These are phyloP conservation scores for Yamadazyma epiphylla DNA, from an alignment of 1,139 yeast species.

Conservation along the genomic window DNA sequence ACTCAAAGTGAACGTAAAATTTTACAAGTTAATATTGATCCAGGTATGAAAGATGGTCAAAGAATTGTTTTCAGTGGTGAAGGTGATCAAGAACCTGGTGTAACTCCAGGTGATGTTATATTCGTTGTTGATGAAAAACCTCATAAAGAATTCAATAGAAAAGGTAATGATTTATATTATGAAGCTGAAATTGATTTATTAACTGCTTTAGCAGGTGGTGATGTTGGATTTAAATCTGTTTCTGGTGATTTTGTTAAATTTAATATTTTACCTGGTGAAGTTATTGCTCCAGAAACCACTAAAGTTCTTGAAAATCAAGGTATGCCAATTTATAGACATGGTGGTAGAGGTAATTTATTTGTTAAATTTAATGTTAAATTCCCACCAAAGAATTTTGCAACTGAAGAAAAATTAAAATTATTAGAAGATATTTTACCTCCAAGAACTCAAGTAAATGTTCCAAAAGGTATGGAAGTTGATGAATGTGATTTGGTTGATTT, in stretches of 20 bases:
- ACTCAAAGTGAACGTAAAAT: conserved; percentile 85
- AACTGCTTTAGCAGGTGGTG: conserved; percentile 97
- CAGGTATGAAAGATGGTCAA: conserved; percentile 97
- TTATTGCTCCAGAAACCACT: conserved; percentile 76
- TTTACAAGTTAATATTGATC: conserved; percentile 89
- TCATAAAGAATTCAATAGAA: conserved; percentile 77
- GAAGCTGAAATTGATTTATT: conserved; percentile 86
- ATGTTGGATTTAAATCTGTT: conserved; percentile 77
- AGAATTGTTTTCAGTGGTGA: conserved; percentile 88
- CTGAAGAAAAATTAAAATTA: conserved; percentile 62
- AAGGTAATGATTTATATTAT: conserved; percentile 83
- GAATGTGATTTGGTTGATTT: conserved; percentile 73
- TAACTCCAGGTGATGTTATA: conserved; percentile 94
- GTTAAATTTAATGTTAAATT: conserved; percentile 68
- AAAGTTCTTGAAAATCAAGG: conserved; percentile 91
- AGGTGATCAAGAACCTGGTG: conserved; percentile 96
- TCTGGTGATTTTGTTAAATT: conserved; percentile 88
- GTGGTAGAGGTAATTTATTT: conserved; percentile 72
- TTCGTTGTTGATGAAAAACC: conserved; percentile 88
- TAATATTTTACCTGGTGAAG: conserved; percentile 85
- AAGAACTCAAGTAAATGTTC: conserved; percentile 52
- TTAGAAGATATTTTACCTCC: conserved; percentile 67
- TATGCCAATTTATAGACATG: conserved; percentile 84
- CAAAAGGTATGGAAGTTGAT: conserved; percentile 67
- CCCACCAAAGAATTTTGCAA: conserved; percentile 62